Conservation (phyloP, 208 protist genomes). For the Phytomonas serpens region DNA sequence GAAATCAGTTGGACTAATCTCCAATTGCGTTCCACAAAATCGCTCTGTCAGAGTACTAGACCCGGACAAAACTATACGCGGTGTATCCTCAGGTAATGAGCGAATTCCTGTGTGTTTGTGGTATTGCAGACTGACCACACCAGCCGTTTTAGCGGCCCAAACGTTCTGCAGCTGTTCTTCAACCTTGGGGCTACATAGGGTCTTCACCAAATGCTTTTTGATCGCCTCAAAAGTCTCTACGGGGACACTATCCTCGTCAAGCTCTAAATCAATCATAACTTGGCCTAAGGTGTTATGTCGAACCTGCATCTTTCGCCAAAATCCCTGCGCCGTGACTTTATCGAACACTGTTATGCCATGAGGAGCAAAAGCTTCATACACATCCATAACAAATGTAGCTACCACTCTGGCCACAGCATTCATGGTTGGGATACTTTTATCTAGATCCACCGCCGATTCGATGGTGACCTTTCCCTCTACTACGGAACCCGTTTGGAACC, state of each 20-base stretch:
- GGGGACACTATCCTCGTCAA: constrained; percentile 32
- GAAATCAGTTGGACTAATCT: constrained; percentile 90
- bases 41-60: constrained; percentile 55
- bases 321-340: constrained; percentile 67
- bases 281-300: constrained; percentile 83
- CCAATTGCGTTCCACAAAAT: constrained; percentile 68
- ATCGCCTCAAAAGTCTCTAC: constrained; percentile 29
- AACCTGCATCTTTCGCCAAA: constrained; percentile 89
- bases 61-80: constrained; percentile 63
- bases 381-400: constrained; percentile 36
- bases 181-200: constrained; percentile 19
- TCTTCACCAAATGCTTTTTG: constrained; percentile 24
- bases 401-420: constrained; percentile 42
- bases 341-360: constrained; percentile 57
- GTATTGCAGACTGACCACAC: constrained; percentile 64
- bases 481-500: constrained; percentile 64
- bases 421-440: constrained; percentile 53
- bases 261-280: constrained; percentile 71
- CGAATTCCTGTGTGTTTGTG: constrained; percentile 70
- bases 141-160: constrained; percentile 21
- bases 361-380: constrained; percentile 15
- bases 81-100: constrained; percentile 39
- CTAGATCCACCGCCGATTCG: constrained; percentile 36
- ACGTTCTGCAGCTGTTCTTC: constrained; percentile 16
- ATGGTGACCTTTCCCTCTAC: constrained; percentile 65